Evolutionary conservation across 352 stramenopile species (phyloP).

Genomic region (Peronospora farinosa): DNA sequence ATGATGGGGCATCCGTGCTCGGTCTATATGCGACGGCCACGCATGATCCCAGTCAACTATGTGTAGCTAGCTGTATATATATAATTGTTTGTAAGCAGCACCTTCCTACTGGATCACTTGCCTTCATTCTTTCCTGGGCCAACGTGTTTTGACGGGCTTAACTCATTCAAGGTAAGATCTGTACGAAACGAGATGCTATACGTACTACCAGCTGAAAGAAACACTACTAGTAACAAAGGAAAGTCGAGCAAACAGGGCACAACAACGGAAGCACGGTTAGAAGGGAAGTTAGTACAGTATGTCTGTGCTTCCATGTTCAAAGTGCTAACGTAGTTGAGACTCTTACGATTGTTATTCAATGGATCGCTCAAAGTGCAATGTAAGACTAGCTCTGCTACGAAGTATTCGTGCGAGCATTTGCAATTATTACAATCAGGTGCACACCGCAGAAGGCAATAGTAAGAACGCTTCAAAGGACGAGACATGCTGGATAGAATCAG

Average conservation of each 20-base stretch:
- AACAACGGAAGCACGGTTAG: not conserved
- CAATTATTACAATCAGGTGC: too few species aligned
- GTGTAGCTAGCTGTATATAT: conserved; percentile 13
- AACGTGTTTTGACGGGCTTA: conserved; percentile 17
- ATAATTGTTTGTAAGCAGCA: not conserved
- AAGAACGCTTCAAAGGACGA: too few species aligned
- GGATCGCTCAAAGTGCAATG: conserved; percentile 12
- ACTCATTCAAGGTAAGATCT: conserved; percentile 28
- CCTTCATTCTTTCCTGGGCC: conserved; percentile 2
- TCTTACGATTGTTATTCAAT: conserved; percentile 6
- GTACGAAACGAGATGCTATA: conserved; percentile 18
- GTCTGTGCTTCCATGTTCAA: conserved; percentile 3
- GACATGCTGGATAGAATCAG: too few species aligned
- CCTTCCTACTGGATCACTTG: conserved; percentile 2
- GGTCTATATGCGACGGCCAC: conserved; percentile 41
- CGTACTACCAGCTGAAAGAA: conserved; percentile 7
- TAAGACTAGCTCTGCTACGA: too few species aligned
- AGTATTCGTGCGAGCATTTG: too few species aligned
- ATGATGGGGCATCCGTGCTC: conserved; percentile 42
- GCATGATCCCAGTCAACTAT: conserved; percentile 70
- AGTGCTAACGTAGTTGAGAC: conserved; percentile 7
- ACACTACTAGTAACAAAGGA: conserved; percentile 17
- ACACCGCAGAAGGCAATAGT: too few species aligned
- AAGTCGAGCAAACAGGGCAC: conserved; percentile 8
- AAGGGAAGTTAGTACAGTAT: conserved; percentile 2